phyloP scores from a whole-genome alignment of 2,329 filamentous ascomycete genomes.

The Colletotrichum theobromicola region DNA sequence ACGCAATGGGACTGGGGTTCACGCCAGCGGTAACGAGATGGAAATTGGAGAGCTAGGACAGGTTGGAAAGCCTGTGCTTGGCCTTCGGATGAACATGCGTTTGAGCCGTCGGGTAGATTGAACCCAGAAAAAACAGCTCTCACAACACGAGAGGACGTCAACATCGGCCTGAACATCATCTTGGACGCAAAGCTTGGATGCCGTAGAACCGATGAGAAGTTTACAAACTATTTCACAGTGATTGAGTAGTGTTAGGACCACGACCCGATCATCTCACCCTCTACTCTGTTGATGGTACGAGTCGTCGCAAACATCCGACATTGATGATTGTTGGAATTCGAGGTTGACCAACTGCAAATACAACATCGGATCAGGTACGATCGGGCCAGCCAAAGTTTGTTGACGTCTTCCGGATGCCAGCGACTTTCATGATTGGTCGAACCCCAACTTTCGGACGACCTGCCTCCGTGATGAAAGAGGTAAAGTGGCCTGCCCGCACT shows the following conservation, averaged over 20 bases:
- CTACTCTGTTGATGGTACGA: too few species aligned
- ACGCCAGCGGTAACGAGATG: neutral
- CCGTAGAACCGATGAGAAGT: neutral
- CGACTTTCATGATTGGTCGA: neutral
- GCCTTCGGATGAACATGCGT: neutral
- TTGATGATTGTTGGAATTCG: neutral
- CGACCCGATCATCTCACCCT: neutral
- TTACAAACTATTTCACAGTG: neutral
- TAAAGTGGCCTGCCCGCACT: neutral
- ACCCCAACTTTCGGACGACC: conserved; percentile 5
- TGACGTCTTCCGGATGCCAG: neutral
- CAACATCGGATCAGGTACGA: conserved; percentile 3
- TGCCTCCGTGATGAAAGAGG: neutral
- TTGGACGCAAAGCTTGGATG: neutral
- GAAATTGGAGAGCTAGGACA: neutral
- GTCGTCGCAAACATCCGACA: too few species aligned
- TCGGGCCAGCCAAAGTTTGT: neutral
- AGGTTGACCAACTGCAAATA: neutral
- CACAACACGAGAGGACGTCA: neutral
- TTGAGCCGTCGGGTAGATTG: neutral
- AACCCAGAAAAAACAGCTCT: neutral
- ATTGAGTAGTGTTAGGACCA: neutral
- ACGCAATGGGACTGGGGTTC: neutral
- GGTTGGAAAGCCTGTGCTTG: neutral
- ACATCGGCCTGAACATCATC: neutral